Base-by-base conservation (phyloP, 2,329 filamentous ascomycete species). In the Colletotrichum tofieldiae region DNA sequence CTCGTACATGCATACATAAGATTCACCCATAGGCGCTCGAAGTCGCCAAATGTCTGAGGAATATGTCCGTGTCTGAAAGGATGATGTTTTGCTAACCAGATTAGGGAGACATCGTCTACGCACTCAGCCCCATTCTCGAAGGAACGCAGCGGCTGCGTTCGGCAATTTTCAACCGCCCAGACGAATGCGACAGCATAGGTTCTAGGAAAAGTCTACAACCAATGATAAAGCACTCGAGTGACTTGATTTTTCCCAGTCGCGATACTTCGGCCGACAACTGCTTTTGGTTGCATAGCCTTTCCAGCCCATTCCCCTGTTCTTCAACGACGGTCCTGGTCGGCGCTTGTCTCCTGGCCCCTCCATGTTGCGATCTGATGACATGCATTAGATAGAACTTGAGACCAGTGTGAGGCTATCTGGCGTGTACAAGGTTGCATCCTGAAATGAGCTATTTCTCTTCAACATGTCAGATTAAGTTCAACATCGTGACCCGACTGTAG, bases 371-470 rank as follows among this genome's bases (percentile, higher is more conserved):
- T 9, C 29, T 11, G 26, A 54, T 4, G 26, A 3, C 5, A 26
- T 11, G 2, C 11, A 29, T 29, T 51, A 23, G 5, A 29, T 5
- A 51, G 23, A 14, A 29, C 6, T 7, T 54, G 6, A 32, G 8
- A 20, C 51, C 16, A 14, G 6, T 32, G 29, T 20, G 26, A 11
- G 16, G 20, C 3, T 5, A 43, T 2, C 26, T 26, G 26, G 1
- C 1, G 18, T 20, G 26, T 6, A 16, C 4, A 2, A 5, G 0
- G 3, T 7, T 14, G 18, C 26, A 54, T 16, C 5, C 18, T 1
- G 11, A 20, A 7, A 26, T 14, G 29, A 32, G 8, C 16, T 32
- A 8, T 16, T 8, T 2, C 26, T 12, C 26, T 32, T 5, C 1
- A 20, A 5, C 8, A 6, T 0, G 29, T 54, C 16, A 11, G 7